Evolutionary conservation across 768 basidiomycete species (phyloP), one percentile per base, ranked within the genome.

Genomic region (Termitomyces sp.): DNA sequence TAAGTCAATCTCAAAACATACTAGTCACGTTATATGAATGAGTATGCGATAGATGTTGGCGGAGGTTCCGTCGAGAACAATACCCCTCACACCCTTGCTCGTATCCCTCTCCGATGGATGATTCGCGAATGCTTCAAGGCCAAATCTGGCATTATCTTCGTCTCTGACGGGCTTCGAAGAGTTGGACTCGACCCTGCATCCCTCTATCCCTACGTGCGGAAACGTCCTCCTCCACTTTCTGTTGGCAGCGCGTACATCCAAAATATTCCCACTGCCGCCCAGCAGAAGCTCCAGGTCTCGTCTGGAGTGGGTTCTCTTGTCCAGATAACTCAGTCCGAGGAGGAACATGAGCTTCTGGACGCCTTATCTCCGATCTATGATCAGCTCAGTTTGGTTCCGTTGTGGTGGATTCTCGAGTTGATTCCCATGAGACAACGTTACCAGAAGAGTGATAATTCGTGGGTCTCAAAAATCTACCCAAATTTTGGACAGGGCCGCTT

Each of bases 331-430:
- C n/a, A n/a, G 16, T 72, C 67, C 29, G 82, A 89, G 64, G 87
- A 87, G 63, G 77, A 80, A 14, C 85, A 88, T 59, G 88, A 90
- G 32, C 60, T 87, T 32, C 66, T 68, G 3, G 89, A 90, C 61
- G 81, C 82, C 5, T 54, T 86, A 14, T 72, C 75, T 34, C 82
- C 80, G 0, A 67, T 74, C 2, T 86, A 85, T 60, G 88, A 91
- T 65, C 80, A 87, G 65, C 73, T 91, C 26, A 60, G 62, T 42
- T 49, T 80, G 1, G 61, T 68, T 31, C 71, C 62, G 47, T 43
- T 27, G 0, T 91, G 90, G 90, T 91, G 90, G 90, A 53, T 82
- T 34, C 71, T 91, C 41, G 90, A 92, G 67, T 5, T 80, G 8
- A 43, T 84, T 14, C 85, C 82, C 4, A 44, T 81, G 54, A 67